These are phyloP conservation scores for Saccharomyces jurei DNA, from an alignment of 805 yeast genomes.

Conservation along the genomic window DNA sequence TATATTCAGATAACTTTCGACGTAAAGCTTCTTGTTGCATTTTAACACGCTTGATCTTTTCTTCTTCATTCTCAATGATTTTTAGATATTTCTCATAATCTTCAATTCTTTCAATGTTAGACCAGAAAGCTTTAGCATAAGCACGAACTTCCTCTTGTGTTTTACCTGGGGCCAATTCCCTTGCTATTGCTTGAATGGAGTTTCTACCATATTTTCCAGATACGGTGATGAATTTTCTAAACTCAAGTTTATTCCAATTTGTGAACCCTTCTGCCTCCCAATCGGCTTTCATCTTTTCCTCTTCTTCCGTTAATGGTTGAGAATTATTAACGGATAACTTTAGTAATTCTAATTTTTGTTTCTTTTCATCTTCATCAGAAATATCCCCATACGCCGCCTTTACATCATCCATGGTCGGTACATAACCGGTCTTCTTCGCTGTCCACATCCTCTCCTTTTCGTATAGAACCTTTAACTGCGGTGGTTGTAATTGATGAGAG, in stretches of 20 bases:
- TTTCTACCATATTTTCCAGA: constrained; percentile 78
- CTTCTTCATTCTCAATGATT: constrained; percentile 87
- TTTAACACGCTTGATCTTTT: constrained; percentile 53
- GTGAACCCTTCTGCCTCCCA: constrained; percentile 60
- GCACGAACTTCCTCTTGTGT: constrained; percentile 68
- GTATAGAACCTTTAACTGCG: constrained; percentile 63
- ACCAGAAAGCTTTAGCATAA: constrained; percentile 79
- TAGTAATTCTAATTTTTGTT: constrained; percentile 46
- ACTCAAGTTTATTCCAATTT: constrained; percentile 84
- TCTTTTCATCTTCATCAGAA: constrained; percentile 37
- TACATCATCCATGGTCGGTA: constrained; percentile 54
- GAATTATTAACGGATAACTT: constrained; percentile 71
- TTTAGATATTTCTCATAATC: constrained; percentile 77
- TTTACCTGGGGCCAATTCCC: constrained; percentile 72
- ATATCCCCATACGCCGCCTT: constrained; percentile 31
- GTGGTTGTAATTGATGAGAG: constrained; percentile 87
- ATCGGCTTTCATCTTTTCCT: constrained; percentile 53
- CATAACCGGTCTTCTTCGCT: constrained; percentile 60
- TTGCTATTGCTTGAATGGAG: constrained; percentile 57
- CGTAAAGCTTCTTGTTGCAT: constrained; percentile 74
- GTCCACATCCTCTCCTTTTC: constrained; percentile 75
- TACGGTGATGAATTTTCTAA: constrained; percentile 66
- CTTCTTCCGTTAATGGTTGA: constrained; percentile 76
- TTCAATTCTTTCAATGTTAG: constrained; percentile 66
- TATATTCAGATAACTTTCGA: constrained; percentile 60